Percentiles rank a stretch among this genome's conserved stretches.
Evolutionary conservation across 192 early-diverging fungal species (phyloP).

Genomic region (Paraglomus occultum): DNA sequence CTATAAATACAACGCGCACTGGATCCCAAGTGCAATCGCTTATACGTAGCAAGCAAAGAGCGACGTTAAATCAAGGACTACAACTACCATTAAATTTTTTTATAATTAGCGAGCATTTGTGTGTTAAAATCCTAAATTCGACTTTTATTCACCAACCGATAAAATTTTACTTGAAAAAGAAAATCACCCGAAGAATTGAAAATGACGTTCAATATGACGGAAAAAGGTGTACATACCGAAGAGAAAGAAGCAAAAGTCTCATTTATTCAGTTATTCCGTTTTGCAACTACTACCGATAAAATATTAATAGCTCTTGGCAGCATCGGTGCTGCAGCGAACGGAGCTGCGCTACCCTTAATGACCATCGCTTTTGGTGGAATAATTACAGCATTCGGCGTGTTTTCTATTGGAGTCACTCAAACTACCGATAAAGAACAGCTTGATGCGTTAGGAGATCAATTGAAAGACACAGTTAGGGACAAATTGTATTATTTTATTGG

Average conservation of each 20-base stretch:
- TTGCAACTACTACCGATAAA: conserved; percentile 56
- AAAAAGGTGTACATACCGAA: not conserved
- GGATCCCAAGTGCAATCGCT: no score
- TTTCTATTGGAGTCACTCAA: conserved; percentile 32
- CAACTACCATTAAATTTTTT: no score
- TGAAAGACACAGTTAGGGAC: not conserved
- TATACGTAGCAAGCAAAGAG: no score
- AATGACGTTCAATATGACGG: no score
- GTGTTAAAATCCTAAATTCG: no score
- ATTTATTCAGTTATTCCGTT: conserved; percentile 64
- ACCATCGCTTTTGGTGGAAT: conserved; percentile 29
- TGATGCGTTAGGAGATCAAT: not conserved
- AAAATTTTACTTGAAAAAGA: no score
- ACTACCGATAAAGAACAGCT: not conserved
- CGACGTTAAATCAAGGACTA: no score
- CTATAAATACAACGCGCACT: no score
- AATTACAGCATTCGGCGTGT: conserved; percentile 33
- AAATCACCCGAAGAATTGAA: no score
- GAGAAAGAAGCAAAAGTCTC: conserved; percentile 51
- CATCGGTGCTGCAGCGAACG: conserved; percentile 18
- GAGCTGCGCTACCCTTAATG: conserved; percentile 29
- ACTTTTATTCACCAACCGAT: no score
- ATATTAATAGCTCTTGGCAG: conserved; percentile 21
- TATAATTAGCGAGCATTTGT: no score
- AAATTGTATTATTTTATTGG: conserved; percentile 25